Evolutionary conservation across 495 filamentous ascomycete genomes (phyloP), one percentile per base, ranked within the genome.

Genomic region (Aspergillus steynii): DNA sequence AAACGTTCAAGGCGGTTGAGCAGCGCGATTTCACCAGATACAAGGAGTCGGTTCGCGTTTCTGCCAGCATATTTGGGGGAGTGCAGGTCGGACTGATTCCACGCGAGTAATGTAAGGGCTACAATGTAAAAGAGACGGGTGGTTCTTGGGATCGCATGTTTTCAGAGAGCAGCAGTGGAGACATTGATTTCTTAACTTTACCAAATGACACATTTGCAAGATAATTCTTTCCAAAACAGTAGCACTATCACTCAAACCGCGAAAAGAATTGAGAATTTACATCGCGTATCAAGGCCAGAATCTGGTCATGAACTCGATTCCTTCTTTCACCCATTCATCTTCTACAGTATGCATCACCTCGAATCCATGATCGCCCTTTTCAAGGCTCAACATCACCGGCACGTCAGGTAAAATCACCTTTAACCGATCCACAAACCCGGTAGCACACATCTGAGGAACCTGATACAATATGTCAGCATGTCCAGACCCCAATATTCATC

Each of bases 1-100:
- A 75, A 56, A 62, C 60, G 15, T 75, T 76, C 50, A 82, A 83
- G 47, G 58, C 27, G 4, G 60, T 68, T 20, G 63, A 65, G 42
- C 37, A 42, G 9, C 9, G 37, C 1, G 37, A 42, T 14, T 42
- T 42, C 12, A 42, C 10, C 3, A 8, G 37, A 4, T 42, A 42
- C 37, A 42, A 42, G 4, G 37, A 42, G 37, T 42, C 37, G 37
- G 37, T 42, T 42, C 37, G 37, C 12, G 37, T 42, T 42, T 42
- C 37, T 10, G 37, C 37, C 10, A 42, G 37, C 37, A 42, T 42
- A 4, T 42, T 42, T 42, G 37, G 37, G 12, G 37, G 37, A 1
- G 37, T 42, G 37, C 37, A 42, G 37, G 9, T 42, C 4, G 37
- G 37, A 10, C 9, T 42, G 12, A 42, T 42, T 4, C 37, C 37